Percentiles rank a stretch among this genome's conserved stretches.
These are phyloP conservation scores for Acanthamoeba sp. DNA, from an alignment of 208 protist genomes.

Conservation along the genomic window DNA sequence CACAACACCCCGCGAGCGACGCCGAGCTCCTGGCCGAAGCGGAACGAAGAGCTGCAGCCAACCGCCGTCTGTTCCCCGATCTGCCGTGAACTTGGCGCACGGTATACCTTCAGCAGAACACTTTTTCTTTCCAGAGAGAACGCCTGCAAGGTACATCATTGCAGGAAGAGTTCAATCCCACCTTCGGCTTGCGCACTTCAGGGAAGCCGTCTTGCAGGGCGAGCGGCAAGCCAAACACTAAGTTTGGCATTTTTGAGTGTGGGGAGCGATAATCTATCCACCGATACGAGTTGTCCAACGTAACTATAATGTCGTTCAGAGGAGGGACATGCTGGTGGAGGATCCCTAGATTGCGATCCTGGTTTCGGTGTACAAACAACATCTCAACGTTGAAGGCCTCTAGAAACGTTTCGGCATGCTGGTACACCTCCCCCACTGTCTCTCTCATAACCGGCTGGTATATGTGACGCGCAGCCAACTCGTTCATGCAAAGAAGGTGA, in stretches of 20 bases:
- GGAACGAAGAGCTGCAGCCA: neutral
- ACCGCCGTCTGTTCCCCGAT: neutral
- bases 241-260: neutral
- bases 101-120: no score
- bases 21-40: neutral
- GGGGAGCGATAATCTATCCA: no score
- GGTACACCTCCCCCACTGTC: no score
- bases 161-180: no score
- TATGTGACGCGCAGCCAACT: neutral
- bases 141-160: no score
- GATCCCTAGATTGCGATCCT: constrained; percentile 37
- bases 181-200: no score
- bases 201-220: no score
- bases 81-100: no score
- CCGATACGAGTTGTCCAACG: no score
- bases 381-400: constrained; percentile 1
- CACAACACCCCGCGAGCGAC: neutral
- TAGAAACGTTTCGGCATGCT: constrained; percentile 11
- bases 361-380: neutral
- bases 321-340: neutral
- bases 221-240: neutral
- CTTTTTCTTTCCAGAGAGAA: no score
- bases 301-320: no score
- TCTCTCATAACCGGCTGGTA: constrained; percentile 14
- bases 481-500: neutral